Base-by-base conservation (phyloP, 2,329 filamentous ascomycete genomes). In the Zasmidium angulare region DNA sequence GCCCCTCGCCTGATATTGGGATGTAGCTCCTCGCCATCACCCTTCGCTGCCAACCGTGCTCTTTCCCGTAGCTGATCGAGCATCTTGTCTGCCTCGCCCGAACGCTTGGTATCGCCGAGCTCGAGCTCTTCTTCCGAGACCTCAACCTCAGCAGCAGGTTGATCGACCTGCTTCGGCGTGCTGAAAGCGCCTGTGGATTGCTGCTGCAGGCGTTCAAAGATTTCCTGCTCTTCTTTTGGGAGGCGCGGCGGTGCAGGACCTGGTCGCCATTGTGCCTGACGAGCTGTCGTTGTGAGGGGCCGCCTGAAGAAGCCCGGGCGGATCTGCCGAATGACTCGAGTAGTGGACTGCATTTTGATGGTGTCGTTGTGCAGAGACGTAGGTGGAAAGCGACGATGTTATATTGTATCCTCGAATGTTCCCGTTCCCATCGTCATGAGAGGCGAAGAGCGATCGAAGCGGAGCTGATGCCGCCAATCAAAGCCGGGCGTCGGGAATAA, bases 141-240 rank as follows among this genome's bases (percentile, higher is more conserved):
- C 12, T 51, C 26, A 11, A 29, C 26, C 3, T 59, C 55, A 2
- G 14, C 31, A 12, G 17, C 21, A 23, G 23, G 43, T 17, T 50
- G 50, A 12, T 54, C 54, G 14, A 4, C 76, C 74, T 21, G 74
- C 66, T 52, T 70, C 69, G 79, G 89, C 69, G 84, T 95, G 78
- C 79, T 95, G 77, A 85, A 97, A 63, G 78, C 95, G 63, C 83
- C 91, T 65, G 86, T 96, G 66, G 80, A 96, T 72, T 82, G 81
- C 67, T 85, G 85, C 73, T 97, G 92, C 2, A 98, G 88, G 46
- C 87, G 84, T 77, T 97, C 93, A 74, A 95, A 96, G 65, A 96
- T 85, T 73, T 92, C 90, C 79, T 97, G 93, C 68, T 96, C 88
- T 75, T 90, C 87, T 69, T 91, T 87, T 6, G 93, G 91, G 11